A percentile compares a stretch with the other conserved stretches of the same genome.
Evolutionary conservation across 345 rosid species (phyloP).

Genomic region (Eucalyptus cloeziana): DNA sequence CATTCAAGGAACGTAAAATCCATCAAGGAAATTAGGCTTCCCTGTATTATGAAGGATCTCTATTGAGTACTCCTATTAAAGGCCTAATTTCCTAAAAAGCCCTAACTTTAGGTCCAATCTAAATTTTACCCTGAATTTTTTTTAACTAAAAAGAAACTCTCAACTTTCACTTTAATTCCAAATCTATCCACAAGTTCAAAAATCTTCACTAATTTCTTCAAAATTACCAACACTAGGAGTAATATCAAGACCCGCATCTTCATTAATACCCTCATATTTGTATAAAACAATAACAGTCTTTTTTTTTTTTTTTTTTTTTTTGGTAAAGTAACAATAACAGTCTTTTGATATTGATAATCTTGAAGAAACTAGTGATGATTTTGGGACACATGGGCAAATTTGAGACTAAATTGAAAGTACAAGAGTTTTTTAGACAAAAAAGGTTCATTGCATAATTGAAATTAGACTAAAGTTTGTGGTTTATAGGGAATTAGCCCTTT

Average conservation of each 20-base stretch:
- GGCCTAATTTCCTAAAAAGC: background rate
- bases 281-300: background rate
- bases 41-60: background rate
- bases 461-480: background rate
- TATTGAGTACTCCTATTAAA: background rate
- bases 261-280: background rate
- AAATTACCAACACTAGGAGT: background rate
- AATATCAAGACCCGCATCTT: background rate
- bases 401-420: background rate
- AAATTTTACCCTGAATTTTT: background rate
- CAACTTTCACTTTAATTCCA: background rate
- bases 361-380: background rate
- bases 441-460: background rate
- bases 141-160: background rate
- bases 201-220: background rate
- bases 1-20: background rate
- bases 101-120: background rate
- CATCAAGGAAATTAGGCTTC: background rate
- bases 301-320: too few relatives aligned
- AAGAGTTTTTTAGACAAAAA: background rate
- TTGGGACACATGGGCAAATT: background rate
- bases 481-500: background rate
- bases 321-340: background rate
- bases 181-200: background rate
- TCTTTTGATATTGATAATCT: background rate